Evolutionary conservation across 1,284 basidiomycete species (phyloP).

Genomic region (Singerocomus rubriflavus): DNA sequence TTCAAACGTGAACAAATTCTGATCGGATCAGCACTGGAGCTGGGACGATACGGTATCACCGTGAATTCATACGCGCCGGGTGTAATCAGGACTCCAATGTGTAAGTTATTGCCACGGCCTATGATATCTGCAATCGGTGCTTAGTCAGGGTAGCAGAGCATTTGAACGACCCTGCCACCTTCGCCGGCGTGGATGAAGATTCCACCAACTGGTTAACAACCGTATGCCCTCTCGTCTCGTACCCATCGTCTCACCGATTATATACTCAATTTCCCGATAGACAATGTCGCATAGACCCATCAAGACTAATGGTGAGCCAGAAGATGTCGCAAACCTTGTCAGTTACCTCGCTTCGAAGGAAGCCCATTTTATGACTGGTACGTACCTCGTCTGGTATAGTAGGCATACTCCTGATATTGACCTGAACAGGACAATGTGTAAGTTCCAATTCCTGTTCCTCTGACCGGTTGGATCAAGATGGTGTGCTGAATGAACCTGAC

Average conservation of each 20-base stretch:
- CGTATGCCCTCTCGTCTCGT: not conserved
- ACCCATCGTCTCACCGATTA: not conserved
- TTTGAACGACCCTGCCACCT: not conserved
- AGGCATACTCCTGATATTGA: not conserved
- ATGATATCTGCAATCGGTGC: not conserved
- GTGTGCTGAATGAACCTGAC: not conserved
- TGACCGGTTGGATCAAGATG: not conserved
- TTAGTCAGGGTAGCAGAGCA: not conserved
- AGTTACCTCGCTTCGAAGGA: slow-evolving; percentile 23
- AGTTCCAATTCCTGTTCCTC: not conserved
- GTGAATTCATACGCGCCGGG: slow-evolving; percentile 24
- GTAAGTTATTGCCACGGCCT: slow-evolving; percentile 1
- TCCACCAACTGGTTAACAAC: not conserved
- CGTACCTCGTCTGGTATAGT: no score
- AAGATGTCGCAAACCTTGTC: slow-evolving; percentile 17
- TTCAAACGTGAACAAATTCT: not conserved
- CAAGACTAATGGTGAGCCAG: slow-evolving; percentile 4
- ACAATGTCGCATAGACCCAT: not conserved
- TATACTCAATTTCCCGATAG: not conserved
- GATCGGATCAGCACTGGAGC: slow-evolving; percentile 20
- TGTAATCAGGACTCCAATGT: slow-evolving; percentile 10
- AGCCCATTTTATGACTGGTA: slow-evolving; percentile 6
- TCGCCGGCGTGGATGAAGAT: not conserved
- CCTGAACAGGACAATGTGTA: not conserved
- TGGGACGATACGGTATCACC: slow-evolving; percentile 27